Conservation (phyloP, 1,284 basidiomycete genomes). For the Papiliotrema terrestris region DNA sequence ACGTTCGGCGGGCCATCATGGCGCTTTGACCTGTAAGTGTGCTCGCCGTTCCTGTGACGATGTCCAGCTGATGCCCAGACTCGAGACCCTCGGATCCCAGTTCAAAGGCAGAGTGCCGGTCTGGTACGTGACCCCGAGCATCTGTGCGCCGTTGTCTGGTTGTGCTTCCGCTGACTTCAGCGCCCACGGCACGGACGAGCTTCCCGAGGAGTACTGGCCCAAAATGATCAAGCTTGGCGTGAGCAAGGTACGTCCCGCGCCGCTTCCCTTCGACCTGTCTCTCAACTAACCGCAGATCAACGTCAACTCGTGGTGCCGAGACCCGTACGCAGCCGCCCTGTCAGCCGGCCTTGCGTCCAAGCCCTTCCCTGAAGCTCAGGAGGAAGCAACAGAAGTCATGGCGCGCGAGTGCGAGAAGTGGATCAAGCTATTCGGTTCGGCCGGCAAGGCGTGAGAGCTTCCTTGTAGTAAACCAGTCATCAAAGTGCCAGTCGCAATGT, state of each 20-base stretch:
- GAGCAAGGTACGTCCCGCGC: constrained; percentile 30
- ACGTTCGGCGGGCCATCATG: constrained; percentile 37
- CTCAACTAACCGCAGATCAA: constrained; percentile 35
- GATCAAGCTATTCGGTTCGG: constrained; percentile 40
- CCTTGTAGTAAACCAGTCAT: no score
- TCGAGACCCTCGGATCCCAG: constrained; percentile 12
- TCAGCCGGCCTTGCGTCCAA: constrained; percentile 29
- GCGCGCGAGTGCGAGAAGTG: constrained; percentile 39
- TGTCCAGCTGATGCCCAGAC: background rate
- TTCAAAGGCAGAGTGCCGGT: constrained; percentile 16
- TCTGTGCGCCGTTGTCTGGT: no score
- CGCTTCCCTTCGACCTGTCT: background rate
- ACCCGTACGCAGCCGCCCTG: constrained; percentile 41
- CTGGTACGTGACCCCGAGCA: constrained; percentile 7
- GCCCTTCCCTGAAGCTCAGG: constrained; percentile 46
- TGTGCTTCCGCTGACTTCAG: constrained; percentile 5
- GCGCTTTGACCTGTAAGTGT: constrained; percentile 34
- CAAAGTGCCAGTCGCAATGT: no score
- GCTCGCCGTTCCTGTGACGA: background rate
- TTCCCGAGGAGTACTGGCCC: constrained; percentile 43
- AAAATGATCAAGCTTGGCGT: constrained; percentile 45
- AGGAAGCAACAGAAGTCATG: constrained; percentile 43
- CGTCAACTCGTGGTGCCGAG: constrained; percentile 50
- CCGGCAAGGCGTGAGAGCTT: constrained; percentile 38
- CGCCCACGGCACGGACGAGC: constrained; percentile 49